phyloP scores from a whole-genome alignment of 805 yeast species.

The Yarrowia divulgata region DNA sequence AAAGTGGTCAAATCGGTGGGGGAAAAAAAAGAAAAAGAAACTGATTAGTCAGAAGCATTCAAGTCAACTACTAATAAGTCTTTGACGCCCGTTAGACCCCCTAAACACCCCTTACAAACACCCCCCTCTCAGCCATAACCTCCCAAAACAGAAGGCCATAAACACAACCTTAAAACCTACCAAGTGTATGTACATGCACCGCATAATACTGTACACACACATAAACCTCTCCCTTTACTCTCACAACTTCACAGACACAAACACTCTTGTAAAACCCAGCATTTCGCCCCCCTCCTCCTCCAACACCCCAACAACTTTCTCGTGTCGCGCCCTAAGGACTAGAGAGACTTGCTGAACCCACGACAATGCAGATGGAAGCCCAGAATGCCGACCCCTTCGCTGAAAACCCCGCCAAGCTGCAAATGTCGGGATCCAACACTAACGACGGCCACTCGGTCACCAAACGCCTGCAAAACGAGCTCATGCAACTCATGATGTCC shows the following conservation, averaged over 20 bases:
- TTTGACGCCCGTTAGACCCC: no score
- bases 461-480: constrained; percentile 59
- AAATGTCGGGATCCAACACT: constrained; percentile 41
- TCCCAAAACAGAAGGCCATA: constrained; percentile 14
- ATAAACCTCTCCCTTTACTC: not conserved
- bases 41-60: no score
- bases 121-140: not conserved
- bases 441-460: constrained; percentile 58
- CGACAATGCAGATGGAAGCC: constrained; percentile 31
- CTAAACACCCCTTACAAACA: no score
- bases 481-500: constrained; percentile 61
- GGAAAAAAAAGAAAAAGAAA: not conserved
- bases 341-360: no score
- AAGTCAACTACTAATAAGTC: no score
- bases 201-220: constrained; percentile 1
- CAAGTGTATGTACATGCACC: no score
- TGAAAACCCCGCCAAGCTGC: constrained; percentile 37
- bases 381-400: constrained; percentile 35
- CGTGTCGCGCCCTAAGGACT: not conserved
- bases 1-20: not conserved
- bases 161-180: not conserved
- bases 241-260: not conserved
- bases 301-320: not conserved
- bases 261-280: no score
- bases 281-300: not conserved